phyloP scores from a whole-genome alignment of 108 stramenopile species.

The Cylindrotheca closterium region DNA sequence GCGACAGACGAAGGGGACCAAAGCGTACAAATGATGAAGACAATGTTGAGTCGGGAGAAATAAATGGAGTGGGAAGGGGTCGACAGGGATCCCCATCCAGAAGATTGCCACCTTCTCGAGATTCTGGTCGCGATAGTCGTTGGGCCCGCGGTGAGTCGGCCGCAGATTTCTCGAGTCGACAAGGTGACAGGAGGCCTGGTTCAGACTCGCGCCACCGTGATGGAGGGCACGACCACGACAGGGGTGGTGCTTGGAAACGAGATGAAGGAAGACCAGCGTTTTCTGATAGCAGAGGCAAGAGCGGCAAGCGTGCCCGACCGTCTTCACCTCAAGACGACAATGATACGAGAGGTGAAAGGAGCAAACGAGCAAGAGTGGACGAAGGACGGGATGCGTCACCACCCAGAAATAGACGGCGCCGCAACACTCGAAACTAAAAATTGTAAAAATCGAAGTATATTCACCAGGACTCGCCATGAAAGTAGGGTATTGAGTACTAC shows the following conservation, averaged over 20 bases:
- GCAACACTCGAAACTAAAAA: no score
- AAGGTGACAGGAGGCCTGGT: constrained; percentile 6
- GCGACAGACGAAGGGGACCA: background rate
- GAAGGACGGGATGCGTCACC: background rate
- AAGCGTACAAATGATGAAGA: background rate
- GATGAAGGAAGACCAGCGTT: constrained; percentile 7
- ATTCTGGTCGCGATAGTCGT: background rate
- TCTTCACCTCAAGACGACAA: background rate
- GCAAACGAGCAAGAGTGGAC: background rate
- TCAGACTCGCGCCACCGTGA: background rate
- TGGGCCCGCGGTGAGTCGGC: background rate
- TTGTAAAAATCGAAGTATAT: no score
- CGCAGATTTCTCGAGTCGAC: background rate
- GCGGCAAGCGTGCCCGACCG: background rate
- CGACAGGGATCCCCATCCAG: background rate
- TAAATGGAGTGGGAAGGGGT: background rate
- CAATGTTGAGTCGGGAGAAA: background rate
- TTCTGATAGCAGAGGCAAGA: background rate
- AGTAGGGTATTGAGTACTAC: no score
- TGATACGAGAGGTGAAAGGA: constrained; percentile 4
- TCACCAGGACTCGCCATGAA: no score
- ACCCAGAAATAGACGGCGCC: background rate
- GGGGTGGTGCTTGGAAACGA: constrained; percentile 2
- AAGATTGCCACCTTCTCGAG: background rate
- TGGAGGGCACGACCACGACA: background rate